These are phyloP conservation scores for Rhizophagus sp. DNA, from an alignment of 192 early-diverging fungal genomes.

Conservation along the genomic window DNA sequence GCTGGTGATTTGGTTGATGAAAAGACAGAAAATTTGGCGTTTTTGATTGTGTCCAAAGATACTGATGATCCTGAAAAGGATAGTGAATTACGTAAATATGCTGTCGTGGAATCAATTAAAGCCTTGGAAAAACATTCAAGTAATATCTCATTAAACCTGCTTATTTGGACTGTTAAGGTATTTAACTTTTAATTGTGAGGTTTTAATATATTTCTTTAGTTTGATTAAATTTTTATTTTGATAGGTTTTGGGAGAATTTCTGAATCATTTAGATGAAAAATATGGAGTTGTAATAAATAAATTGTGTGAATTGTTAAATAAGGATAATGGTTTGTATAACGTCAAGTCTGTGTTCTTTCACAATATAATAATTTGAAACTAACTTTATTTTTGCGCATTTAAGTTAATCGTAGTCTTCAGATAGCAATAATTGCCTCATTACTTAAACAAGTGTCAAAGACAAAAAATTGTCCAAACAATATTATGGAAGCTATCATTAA, in stretches of 20 bases:
- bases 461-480: conserved; percentile 11
- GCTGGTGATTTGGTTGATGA: conserved; percentile 17
- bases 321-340: background rate
- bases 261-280: background rate
- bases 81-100: background rate
- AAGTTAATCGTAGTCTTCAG: background rate
- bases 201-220: background rate
- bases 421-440: background rate
- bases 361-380: background rate
- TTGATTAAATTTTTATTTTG: background rate
- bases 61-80: background rate
- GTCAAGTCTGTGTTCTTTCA: background rate
- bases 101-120: conserved; percentile 5
- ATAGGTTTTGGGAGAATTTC: conserved; percentile 8
- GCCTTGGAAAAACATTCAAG: background rate
- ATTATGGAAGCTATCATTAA: conserved; percentile 1
- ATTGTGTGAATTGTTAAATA: conserved; percentile 8
- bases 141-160: background rate
- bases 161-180: background rate
- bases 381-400: background rate
- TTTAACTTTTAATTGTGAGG: background rate
- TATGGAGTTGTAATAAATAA: background rate
- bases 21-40: background rate
- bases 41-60: conserved; percentile 10
- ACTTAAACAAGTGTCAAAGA: conserved; percentile 20